Conservation (phyloP, 225 moss, liverwort and hornwort genomes). For the Lunularia cruciata region DNA sequence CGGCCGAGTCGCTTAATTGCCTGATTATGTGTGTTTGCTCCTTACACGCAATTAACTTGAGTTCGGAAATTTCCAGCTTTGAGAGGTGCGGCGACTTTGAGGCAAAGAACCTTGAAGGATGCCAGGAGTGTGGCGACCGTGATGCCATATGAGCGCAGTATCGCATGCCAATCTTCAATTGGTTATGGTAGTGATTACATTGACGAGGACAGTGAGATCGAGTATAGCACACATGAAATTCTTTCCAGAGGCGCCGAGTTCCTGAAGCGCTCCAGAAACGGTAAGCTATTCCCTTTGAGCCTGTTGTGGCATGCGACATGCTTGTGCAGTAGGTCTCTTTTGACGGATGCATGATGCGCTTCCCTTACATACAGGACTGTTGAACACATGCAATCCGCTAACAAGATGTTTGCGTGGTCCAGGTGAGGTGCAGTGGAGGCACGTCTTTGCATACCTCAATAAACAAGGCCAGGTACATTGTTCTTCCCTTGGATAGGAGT, state of each 20-base stretch:
- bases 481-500: background rate
- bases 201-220: constrained; percentile 62
- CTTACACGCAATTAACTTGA: too few species aligned
- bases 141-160: constrained; percentile 63
- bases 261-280: constrained; percentile 62
- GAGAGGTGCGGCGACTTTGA: constrained; percentile 69
- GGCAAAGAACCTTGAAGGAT: constrained; percentile 65
- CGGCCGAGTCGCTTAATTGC: too few species aligned
- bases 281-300: constrained; percentile 24
- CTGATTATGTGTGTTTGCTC: too few species aligned
- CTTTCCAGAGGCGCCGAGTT: constrained; percentile 65
- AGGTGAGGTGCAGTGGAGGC: constrained; percentile 72
- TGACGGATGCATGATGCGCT: too few species aligned
- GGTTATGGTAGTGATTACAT: constrained; percentile 48
- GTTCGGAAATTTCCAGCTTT: constrained; percentile 54
- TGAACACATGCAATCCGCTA: background rate
- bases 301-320: background rate
- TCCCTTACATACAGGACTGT: background rate
- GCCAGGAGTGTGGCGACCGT: constrained; percentile 59
- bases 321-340: background rate
- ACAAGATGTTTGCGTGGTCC: constrained; percentile 1
- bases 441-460: constrained; percentile 60
- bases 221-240: constrained; percentile 65
- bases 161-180: constrained; percentile 43
- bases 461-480: constrained; percentile 55